These are phyloP conservation scores for Yamadazyma ubonensis DNA, from an alignment of 805 yeast genomes.

Conservation along the genomic window DNA sequence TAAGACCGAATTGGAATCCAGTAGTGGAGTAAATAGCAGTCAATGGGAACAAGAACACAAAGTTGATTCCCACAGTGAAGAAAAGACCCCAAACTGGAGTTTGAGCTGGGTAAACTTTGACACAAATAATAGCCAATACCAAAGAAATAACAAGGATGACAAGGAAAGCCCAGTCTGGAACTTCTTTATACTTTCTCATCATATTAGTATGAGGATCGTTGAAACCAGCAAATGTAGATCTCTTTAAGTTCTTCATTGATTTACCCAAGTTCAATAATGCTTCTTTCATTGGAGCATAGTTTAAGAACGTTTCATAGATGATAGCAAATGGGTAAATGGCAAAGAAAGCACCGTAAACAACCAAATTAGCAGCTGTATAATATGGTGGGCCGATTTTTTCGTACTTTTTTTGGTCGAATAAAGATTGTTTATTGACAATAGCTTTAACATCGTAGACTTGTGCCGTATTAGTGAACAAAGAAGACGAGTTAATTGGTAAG, in stretches of 20 bases:
- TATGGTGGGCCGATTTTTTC: constrained; percentile 30
- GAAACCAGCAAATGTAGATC: constrained; percentile 31
- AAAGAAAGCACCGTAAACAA: constrained; percentile 28
- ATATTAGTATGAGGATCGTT: constrained; percentile 32
- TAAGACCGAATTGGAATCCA: constrained; percentile 33
- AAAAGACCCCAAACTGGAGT: constrained; percentile 40
- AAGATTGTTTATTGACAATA: constrained; percentile 39
- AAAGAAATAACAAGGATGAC: constrained; percentile 26
- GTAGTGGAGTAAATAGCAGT: constrained; percentile 29
- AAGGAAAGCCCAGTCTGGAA: constrained; percentile 32
- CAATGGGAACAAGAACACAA: constrained; percentile 33
- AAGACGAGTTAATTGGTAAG: constrained; percentile 42
- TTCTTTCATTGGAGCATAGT: constrained; percentile 27
- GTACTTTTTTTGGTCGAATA: constrained; percentile 25
- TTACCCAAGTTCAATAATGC: constrained; percentile 13
- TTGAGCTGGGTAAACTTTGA: constrained; percentile 29
- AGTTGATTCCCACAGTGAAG: constrained; percentile 33
- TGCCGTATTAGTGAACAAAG: constrained; percentile 50
- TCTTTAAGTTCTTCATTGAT: constrained; percentile 36
- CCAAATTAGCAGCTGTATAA: constrained; percentile 30
- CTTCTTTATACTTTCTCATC: constrained; percentile 35
- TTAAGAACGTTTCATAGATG: constrained; percentile 37
- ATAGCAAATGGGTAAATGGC: constrained; percentile 34
- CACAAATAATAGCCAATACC: constrained; percentile 33
- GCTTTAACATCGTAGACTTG: constrained; percentile 40